Base-by-base conservation (phyloP, 768 basidiomycete genomes). In the Lepiota brunneoincarnata region DNA sequence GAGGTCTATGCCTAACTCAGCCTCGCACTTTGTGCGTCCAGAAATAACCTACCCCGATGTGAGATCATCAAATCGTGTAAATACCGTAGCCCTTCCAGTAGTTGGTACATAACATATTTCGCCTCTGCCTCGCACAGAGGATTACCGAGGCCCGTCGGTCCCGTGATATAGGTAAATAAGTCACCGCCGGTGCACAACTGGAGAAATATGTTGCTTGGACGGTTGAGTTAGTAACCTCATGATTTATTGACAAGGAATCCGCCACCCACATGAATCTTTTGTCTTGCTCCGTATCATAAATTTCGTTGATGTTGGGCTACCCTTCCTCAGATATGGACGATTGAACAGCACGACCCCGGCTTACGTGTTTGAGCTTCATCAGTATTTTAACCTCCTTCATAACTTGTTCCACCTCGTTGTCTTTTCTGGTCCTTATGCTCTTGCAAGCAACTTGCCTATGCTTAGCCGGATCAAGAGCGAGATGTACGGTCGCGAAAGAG, bases 111-210 rank as follows among this genome's bases (percentile, higher is more conserved):
- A 49, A 91, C 83, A 64, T 89, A 93, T 68, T 91, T 91, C 6
- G 86, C 83, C 67, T 93, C 91, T 14, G 87, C 86, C 71, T 91
- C 88, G 57, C 82, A 83, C 15, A 93, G 74, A 51, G 74, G 79
- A 53, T 69, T 64, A 21, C 72, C 72, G 31, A 70, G 72, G 21
- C 79, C 77, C 15, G 77, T 70, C 55, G 83, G 78, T 51, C 76
- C 83, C 14, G 81, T 83, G 58, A 93, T 87, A 67, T 92, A 91
- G 2, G 88, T 89, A 67, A 92, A 92, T n/a, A 93, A 77, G 63
- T 93, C 91, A 20, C 90, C 91, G 9, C 91, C 90, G 0, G 90
- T 91, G 61, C 88, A 91, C 6, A 93, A 75, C 67, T 93, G 86
- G 31, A 93, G 82, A 68, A 93, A 91, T 39, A 93, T 89, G 66